Evolutionary conservation across 805 yeast genomes (phyloP).

Genomic region (Wickerhamomyces subpelliculosus): DNA sequence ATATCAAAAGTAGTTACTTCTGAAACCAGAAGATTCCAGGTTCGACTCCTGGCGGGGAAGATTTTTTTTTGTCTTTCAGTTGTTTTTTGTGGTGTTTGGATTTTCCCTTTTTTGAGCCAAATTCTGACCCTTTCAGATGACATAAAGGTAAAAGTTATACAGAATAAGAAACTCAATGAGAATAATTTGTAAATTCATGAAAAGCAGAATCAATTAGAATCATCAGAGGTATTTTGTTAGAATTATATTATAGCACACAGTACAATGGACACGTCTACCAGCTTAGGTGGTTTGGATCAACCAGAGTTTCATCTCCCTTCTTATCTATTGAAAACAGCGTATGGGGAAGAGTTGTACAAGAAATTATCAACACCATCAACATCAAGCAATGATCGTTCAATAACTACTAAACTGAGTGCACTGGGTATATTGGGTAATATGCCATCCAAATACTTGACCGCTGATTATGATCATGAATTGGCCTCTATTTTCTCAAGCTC

Average conservation of each 20-base stretch:
- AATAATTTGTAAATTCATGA: no score
- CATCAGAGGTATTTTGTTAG: no score
- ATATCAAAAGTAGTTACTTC: slow-evolving; percentile 4
- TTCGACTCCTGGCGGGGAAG: slow-evolving; percentile 5
- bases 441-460: slow-evolving; percentile 10
- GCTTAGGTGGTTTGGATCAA: neutral
- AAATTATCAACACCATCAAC: slow-evolving; percentile 3
- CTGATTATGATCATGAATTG: slow-evolving; percentile 8
- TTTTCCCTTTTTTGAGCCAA: neutral
- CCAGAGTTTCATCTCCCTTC: slow-evolving; percentile 5
- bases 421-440: slow-evolving; percentile 14
- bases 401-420: slow-evolving; percentile 6
- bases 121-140: no score
- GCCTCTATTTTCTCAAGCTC: slow-evolving; percentile 4
- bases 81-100: neutral
- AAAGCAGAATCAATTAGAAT: no score
- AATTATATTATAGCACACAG: neutral
- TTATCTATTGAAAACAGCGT: slow-evolving; percentile 14
- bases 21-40: slow-evolving; percentile 5
- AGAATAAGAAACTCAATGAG: no score
- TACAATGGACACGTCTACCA: neutral
- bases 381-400: slow-evolving; percentile 2
- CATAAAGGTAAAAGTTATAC: no score
- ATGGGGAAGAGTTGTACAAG: slow-evolving; percentile 11
- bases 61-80: neutral